Evolutionary conservation across 192 early-diverging fungal species (phyloP).

Genomic region (Phycomyces nitens): DNA sequence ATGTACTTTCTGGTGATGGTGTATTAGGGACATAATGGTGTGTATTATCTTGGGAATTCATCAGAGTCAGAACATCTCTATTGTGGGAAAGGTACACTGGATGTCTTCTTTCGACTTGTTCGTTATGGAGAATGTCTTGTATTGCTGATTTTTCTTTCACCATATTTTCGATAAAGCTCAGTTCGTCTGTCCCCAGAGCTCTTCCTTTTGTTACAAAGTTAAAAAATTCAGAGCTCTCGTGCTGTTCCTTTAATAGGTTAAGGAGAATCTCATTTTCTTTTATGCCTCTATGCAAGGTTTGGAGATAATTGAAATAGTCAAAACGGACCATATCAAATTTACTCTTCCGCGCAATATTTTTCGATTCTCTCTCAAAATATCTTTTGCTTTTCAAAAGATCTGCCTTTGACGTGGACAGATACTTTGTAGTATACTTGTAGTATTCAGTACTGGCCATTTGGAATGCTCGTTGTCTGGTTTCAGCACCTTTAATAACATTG

Average conservation of each 20-base stretch:
- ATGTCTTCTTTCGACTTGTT: constrained; percentile 41
- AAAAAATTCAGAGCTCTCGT: constrained; percentile 46
- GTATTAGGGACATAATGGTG: no score
- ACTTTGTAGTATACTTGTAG: constrained; percentile 42
- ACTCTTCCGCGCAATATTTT: constrained; percentile 47
- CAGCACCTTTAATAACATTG: no score
- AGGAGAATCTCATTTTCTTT: constrained; percentile 57
- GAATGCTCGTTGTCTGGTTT: no score
- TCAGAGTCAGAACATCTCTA: constrained; percentile 13
- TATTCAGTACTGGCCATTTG: constrained; percentile 14
- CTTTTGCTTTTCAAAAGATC: constrained; percentile 19
- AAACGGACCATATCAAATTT: constrained; percentile 62
- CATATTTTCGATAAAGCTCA: constrained; percentile 17
- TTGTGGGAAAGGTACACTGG: no score
- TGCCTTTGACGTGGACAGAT: constrained; percentile 35
- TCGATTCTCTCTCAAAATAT: constrained; percentile 38
- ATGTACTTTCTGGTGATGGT: no score
- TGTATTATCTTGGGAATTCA: neutral
- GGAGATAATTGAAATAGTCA: constrained; percentile 48
- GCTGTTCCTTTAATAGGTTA: constrained; percentile 48
- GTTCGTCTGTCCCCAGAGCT: constrained; percentile 33
- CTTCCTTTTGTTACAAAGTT: constrained; percentile 34
- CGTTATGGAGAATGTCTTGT: constrained; percentile 42
- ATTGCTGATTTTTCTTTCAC: constrained; percentile 21
- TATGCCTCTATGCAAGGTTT: constrained; percentile 53